Evolutionary conservation across 139 green algal species (phyloP).

Genomic region (Raphidocelis subcapitata): DNA sequence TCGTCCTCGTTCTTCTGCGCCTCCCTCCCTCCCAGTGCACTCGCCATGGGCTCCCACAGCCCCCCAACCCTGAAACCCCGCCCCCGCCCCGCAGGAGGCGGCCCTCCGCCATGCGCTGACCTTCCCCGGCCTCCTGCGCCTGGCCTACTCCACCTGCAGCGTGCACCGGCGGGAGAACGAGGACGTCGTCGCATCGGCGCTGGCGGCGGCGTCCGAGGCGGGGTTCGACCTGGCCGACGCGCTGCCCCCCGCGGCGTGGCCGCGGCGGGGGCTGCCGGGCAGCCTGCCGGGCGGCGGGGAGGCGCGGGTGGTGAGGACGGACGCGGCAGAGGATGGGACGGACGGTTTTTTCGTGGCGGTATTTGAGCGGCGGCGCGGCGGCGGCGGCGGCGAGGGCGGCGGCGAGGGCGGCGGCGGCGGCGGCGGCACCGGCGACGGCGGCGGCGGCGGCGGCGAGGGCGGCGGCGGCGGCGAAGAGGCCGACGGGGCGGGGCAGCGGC

Average conservation of each 20-base stretch:
- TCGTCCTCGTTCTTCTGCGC: too few relatives aligned
- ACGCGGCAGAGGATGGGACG: constrained; percentile 72
- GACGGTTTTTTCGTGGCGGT: constrained; percentile 94
- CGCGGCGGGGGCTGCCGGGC: constrained; percentile 46
- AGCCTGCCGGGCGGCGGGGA: constrained; percentile 21
- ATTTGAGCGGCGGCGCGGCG: constrained; percentile 50
- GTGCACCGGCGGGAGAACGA: constrained; percentile 93
- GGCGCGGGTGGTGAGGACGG: constrained; percentile 28
- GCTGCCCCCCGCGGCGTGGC: constrained; percentile 53
- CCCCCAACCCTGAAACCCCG: background rate
- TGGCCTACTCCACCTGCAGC: constrained; percentile 95
- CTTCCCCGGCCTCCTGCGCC: constrained; percentile 71
- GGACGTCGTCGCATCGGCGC: constrained; percentile 76
- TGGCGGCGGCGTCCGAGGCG: constrained; percentile 30
- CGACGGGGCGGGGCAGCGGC: too few relatives aligned
- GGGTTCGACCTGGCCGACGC: constrained; percentile 69
- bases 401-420: background rate
- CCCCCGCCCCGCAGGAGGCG: constrained; percentile 43
- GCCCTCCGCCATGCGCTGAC: constrained; percentile 83
- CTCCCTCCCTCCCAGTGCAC: background rate
- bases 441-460: background rate
- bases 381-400: background rate
- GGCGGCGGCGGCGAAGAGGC: background rate
- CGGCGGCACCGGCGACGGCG: too few relatives aligned
- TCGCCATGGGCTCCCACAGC: background rate